These are phyloP conservation scores for Sicyos edulis DNA, from an alignment of 306 rosid species.

Conservation along the genomic window DNA sequence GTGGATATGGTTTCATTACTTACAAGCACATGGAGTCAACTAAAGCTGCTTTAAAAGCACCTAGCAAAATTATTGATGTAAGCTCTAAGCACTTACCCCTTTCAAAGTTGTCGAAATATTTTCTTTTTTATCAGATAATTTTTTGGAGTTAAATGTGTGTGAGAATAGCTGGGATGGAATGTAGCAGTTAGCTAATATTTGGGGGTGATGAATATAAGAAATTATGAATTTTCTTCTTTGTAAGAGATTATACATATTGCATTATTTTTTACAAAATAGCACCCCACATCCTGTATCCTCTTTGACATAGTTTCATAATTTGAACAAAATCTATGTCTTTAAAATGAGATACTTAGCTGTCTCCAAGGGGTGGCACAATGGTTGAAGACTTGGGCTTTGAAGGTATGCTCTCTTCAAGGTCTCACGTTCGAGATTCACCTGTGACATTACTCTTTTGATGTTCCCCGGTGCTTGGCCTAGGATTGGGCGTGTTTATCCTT, in stretches of 20 bases:
- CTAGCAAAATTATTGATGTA: conserved; percentile 79
- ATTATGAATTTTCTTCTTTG: not conserved
- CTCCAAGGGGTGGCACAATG: too few relatives aligned
- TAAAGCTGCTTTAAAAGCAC: conserved; percentile 56
- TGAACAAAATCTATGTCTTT: not conserved
- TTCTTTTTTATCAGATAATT: not conserved
- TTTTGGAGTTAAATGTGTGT: conserved; percentile 1
- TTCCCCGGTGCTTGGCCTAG: too few relatives aligned
- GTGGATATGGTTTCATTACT: conserved; percentile 81
- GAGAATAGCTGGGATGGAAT: not conserved
- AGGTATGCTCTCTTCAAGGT: too few relatives aligned
- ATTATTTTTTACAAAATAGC: too few relatives aligned
- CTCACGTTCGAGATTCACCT: too few relatives aligned
- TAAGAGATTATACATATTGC: not conserved
- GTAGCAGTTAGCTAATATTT: not conserved
- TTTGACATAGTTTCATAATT: too few relatives aligned
- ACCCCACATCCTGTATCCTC: too few relatives aligned
- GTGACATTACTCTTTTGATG: too few relatives aligned
- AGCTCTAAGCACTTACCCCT: conserved; percentile 27
- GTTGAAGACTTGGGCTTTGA: too few relatives aligned
- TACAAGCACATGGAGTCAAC: conserved; percentile 69
- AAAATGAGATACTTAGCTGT: not conserved
- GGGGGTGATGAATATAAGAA: not conserved
- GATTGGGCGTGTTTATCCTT: too few relatives aligned
- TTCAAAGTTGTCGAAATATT: not conserved